phyloP scores from a whole-genome alignment of 257 asterid genomes.

The Salvia rosmarinus region DNA sequence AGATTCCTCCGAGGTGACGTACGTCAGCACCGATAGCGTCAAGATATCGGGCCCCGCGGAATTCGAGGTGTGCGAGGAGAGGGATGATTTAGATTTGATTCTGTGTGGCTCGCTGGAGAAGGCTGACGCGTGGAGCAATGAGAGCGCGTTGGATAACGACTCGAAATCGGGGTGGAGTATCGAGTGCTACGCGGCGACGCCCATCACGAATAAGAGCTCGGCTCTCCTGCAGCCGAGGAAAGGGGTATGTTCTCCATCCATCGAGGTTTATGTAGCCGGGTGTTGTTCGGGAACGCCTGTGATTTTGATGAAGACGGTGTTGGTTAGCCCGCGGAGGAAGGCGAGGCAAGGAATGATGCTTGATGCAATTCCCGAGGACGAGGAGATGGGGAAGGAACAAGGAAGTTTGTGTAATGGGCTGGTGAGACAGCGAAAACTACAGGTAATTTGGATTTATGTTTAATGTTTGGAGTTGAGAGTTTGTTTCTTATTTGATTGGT shows the following conservation, averaged over 20 bases:
- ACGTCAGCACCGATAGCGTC: constrained; percentile 80
- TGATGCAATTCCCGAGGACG: constrained; percentile 81
- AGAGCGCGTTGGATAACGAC: constrained; percentile 47
- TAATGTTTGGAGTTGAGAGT: background rate
- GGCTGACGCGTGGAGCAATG: constrained; percentile 60
- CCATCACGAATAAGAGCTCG: constrained; percentile 50
- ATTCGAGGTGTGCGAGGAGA: constrained; percentile 73
- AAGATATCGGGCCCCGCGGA: constrained; percentile 71
- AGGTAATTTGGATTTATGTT: constrained; percentile 45
- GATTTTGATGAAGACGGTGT: constrained; percentile 67
- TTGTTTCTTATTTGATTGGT: background rate
- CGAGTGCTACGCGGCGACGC: constrained; percentile 68
- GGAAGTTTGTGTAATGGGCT: constrained; percentile 45
- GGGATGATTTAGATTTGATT: constrained; percentile 54
- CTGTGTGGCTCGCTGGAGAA: constrained; percentile 80
- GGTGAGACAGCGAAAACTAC: constrained; percentile 59
- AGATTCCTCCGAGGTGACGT: constrained; percentile 85
- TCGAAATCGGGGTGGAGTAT: constrained; percentile 71
- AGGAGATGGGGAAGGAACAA: constrained; percentile 67
- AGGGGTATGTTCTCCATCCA: constrained; percentile 58
- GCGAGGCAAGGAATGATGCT: constrained; percentile 61
- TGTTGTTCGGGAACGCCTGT: constrained; percentile 78
- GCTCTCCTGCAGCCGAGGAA: constrained; percentile 54
- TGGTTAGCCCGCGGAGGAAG: constrained; percentile 73
- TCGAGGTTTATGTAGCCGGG: constrained; percentile 86